These are phyloP conservation scores for Capniomyces stellatus DNA, from an alignment of 371 early-diverging fungal genomes.

Conservation along the genomic window DNA sequence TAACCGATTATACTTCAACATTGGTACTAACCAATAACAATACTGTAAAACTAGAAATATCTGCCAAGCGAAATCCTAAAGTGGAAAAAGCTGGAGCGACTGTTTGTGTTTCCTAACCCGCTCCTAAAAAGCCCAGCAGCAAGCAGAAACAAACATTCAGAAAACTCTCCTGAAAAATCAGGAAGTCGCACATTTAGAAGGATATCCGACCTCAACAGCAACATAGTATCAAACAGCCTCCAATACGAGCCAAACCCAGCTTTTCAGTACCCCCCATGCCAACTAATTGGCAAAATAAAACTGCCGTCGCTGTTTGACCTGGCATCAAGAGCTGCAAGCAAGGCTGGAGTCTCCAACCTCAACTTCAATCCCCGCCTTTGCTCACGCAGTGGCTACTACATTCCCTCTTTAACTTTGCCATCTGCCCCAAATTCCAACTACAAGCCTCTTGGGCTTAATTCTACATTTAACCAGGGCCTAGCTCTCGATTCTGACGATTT, in stretches of 20 bases:
- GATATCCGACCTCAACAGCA: too few species aligned
- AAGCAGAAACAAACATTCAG: too few species aligned
- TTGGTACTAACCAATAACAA: too few species aligned
- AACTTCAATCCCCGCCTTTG: not conserved
- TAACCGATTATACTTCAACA: too few species aligned
- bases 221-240: too few species aligned
- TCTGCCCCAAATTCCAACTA: too few species aligned
- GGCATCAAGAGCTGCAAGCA: not conserved
- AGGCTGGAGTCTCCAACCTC: not conserved
- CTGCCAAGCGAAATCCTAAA: conserved; percentile 15
- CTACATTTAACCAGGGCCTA: too few species aligned
- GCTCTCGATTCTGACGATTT: too few species aligned
- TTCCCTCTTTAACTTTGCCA: not conserved
- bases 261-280: not conserved
- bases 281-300: not conserved
- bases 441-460: too few species aligned
- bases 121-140: too few species aligned
- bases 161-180: not conserved
- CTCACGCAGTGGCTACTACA: not conserved
- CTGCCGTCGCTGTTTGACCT: conserved; percentile 1
- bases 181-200: too few species aligned
- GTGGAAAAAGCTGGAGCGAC: conserved; percentile 8
- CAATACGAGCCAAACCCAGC: not conserved
- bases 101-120: conserved; percentile 16
- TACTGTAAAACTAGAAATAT: not conserved